A percentile compares a stretch with the other conserved stretches of the same genome.
Conservation (phyloP, 495 filamentous ascomycete species). For the Pseudoneurospora amorphoporcata region DNA sequence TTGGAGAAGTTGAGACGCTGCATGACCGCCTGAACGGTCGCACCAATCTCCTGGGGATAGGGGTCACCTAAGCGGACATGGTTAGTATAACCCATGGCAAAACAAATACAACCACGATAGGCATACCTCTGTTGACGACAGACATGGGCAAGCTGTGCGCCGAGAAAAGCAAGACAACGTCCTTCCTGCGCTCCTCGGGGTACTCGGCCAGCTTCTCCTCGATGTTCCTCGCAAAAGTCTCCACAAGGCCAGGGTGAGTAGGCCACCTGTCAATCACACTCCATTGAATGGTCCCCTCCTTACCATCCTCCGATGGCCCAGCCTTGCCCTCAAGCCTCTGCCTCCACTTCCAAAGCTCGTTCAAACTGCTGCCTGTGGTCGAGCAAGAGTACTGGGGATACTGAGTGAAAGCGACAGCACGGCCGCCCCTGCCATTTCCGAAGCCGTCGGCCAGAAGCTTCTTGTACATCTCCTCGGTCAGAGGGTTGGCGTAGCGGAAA, state of each 20-base stretch:
- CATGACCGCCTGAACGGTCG: conserved; percentile 97
- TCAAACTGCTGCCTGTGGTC: conserved; percentile 90
- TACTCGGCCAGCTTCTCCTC: conserved; percentile 74
- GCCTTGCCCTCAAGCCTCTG: conserved; percentile 75
- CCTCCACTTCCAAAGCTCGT: conserved; percentile 96
- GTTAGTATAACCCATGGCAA: conserved; percentile 11
- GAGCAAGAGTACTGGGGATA: conserved; percentile 99
- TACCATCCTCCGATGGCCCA: conserved; percentile 27
- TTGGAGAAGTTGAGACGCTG: conserved; percentile 75
- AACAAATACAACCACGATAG: not conserved
- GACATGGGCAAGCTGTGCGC: conserved; percentile 95
- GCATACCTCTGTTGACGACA: conserved; percentile 77
- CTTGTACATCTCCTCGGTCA: conserved; percentile 89
- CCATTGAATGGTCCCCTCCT: conserved; percentile 72
- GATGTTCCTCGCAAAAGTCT: conserved; percentile 85
- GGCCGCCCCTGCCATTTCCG: conserved; percentile 70
- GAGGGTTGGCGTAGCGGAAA: conserved; percentile 90
- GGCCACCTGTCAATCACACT: conserved; percentile 99
- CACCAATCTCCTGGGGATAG: conserved; percentile 92
- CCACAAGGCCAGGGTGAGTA: conserved; percentile 75
- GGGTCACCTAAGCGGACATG: conserved; percentile 56
- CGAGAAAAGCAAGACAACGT: conserved; percentile 84
- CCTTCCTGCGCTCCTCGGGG: conserved; percentile 61
- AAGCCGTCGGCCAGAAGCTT: conserved; percentile 80
- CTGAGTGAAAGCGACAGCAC: conserved; percentile 95